These are phyloP conservation scores for Sambucus nigra DNA, from an alignment of 129 eudicot genomes.

Conservation along the genomic window DNA sequence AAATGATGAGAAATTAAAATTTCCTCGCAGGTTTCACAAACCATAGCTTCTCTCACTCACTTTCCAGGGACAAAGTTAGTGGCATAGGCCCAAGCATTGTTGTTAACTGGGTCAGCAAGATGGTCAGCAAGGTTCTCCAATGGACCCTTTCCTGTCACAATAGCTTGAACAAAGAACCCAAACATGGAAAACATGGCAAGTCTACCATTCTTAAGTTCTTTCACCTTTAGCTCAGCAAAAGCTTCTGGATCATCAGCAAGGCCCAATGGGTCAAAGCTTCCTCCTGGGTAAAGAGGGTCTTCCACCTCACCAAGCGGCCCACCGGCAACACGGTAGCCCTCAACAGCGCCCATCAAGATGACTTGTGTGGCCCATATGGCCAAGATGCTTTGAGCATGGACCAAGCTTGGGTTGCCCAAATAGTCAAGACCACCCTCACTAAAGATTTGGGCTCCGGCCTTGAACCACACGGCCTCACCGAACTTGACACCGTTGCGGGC, in stretches of 20 bases:
- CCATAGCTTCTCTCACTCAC: no score
- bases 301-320: background rate
- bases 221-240: constrained; percentile 12
- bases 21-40: no score
- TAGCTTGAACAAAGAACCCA: constrained; percentile 14
- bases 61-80: background rate
- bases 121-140: constrained; percentile 1
- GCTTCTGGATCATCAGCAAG: constrained; percentile 9
- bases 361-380: constrained; percentile 10
- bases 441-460: constrained; percentile 5
- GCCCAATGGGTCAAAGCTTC: constrained; percentile 5
- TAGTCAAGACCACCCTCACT: constrained; percentile 13
- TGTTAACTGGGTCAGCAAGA: no score
- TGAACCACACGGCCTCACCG: constrained; percentile 9
- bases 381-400: constrained; percentile 14
- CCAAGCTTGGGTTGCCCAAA: constrained; percentile 11
- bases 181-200: constrained; percentile 13
- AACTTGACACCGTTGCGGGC: constrained; percentile 12
- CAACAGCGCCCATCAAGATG: constrained; percentile 8
- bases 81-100: no score
- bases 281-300: no score
- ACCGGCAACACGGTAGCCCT: constrained; percentile 10
- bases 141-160: constrained; percentile 10
- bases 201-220: constrained; percentile 11
- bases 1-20: no score